Evolutionary conservation across 208 protist species (phyloP), one percentile per base, ranked within the genome.

Genomic region (Trypanosoma scelopori): DNA sequence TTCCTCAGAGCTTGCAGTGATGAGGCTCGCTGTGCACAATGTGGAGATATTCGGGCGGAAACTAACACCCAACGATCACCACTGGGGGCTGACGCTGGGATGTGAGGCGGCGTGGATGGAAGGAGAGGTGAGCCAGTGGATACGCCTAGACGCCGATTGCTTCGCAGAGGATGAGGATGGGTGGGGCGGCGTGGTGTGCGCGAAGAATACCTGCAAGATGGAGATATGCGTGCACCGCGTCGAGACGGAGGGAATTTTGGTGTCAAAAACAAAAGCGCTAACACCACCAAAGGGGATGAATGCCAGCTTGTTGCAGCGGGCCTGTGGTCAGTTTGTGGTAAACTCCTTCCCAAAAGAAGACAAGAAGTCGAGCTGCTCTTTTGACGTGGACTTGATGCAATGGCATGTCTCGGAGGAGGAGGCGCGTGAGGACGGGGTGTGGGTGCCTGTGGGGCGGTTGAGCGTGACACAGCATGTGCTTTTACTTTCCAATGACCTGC

Each of bases 401-500:
- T 9, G 39, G 5, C 3, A 42, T n/a, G 5, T 20, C n/a, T 41
- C 12, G 12, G 9, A 15, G 3, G 15, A 23, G 42, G 16, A n/a
- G n/a, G n/a, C n/a, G n/a, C 18, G 12, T 22, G 16, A 16, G 37
- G 52, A 22, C n/a, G 42, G 18, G 22, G 39, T 48, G 18, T 20
- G 18, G 42, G 23, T 67, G 43, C 47, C 56, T 71, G 47, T 71
- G 30, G 65, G 65, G 12, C 46, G 47, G 22, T 25, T 71, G 4
- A 27, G 35, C 25, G 41, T 57, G 32, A 39, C 48, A 57, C 63
- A 12, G 25, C 13, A 15, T 22, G 3, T 20, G 47, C 56, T 71
- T 5, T 5, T 55, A 5, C 47, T 39, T 22, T 71, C 65, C 2
- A 39, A 48, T 63, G 48, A 28, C 35, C 41, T 71, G 55, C 64